Base-by-base conservation (phyloP, 2,329 filamentous ascomycete genomes). In the Alternaria ventricosa region DNA sequence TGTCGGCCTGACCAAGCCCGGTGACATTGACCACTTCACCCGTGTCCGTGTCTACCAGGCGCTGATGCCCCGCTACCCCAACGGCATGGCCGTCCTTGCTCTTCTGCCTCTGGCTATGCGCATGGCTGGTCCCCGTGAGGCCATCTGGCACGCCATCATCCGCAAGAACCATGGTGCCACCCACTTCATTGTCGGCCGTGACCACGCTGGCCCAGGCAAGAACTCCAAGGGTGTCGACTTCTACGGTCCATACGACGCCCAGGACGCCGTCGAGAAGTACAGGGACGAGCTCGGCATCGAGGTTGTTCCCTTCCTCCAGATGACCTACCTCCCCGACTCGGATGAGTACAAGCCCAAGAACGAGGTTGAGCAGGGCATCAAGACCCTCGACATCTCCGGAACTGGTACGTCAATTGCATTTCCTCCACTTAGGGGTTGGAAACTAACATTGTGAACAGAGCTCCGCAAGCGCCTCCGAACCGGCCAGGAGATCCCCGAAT, bases 61-160 rank as follows among this genome's bases (percentile, higher is more conserved):
- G 46, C 89, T 99, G 58, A 88, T 99, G 70, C 93, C 95, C 73
- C 90, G 96, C 79, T 99, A 99, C 85, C 96, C 96, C 82, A 99
- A 98, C 83, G 96, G 96, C 78, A 99, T 99, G 96, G 96, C 96
- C 63, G 94, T 96, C 43, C 89, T 99, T 70, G 95, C 94, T 82
- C 92, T 99, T 45, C 88, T 99, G 58, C 94, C 94, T 63, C 88
- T 99, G 69, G 96, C 96, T 76, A 99, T 99, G 96, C 92, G 96
- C 80, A 99, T 99, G 96, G 96, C 94, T 79, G 96, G 96, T 75
- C 96, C 96, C 68, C 93, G 96, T 72, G 96, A 99, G 86, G 96
- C 96, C 73, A 94, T 99, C 84, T 99, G 96, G 96, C 96, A 99
- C 87, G 96, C 96, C 78, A 97, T 99, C 78, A 99, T 99, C 87